These are phyloP conservation scores for Pulveroboletus sp. DNA, from an alignment of 768 basidiomycete genomes.

Conservation along the genomic window DNA sequence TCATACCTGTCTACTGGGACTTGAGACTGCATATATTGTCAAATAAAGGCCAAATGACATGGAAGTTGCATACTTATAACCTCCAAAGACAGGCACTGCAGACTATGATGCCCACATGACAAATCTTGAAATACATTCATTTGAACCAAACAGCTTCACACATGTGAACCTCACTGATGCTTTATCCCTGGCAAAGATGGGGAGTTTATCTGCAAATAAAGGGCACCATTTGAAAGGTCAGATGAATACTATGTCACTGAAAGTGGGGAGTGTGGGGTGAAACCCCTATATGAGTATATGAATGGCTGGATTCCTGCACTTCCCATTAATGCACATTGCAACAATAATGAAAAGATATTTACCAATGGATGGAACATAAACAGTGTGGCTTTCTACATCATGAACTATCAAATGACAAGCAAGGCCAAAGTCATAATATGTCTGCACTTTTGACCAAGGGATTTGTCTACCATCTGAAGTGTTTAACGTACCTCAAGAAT, in stretches of 20 bases:
- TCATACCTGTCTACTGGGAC: not conserved
- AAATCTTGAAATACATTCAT: not conserved
- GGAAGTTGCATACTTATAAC: not conserved
- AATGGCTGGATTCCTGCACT: slow-evolving; percentile 26
- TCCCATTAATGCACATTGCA: slow-evolving; percentile 26
- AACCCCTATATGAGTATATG: not conserved
- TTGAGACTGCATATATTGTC: not conserved
- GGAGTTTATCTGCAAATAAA: not conserved
- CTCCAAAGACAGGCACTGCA: not conserved
- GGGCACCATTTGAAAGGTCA: not conserved
- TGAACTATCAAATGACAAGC: slow-evolving; percentile 34
- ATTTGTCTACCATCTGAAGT: slow-evolving; percentile 28
- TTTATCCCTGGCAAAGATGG: not conserved
- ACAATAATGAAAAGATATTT: slow-evolving; percentile 42
- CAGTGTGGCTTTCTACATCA: slow-evolving; percentile 34
- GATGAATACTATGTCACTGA: not conserved
- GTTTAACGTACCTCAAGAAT: slow-evolving; percentile 7
- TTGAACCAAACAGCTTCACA: not conserved
- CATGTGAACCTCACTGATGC: not conserved
- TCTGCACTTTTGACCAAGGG: slow-evolving; percentile 34
- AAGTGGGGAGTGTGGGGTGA: not conserved
- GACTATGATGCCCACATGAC: not conserved
- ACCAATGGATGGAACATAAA: slow-evolving; percentile 34
- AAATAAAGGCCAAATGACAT: not conserved
- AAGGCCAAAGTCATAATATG: slow-evolving; percentile 20